Evolutionary conservation across 257 asterid genomes (phyloP), one percentile per base, ranked within the genome.

Genomic region (Cruciata laevipes): DNA sequence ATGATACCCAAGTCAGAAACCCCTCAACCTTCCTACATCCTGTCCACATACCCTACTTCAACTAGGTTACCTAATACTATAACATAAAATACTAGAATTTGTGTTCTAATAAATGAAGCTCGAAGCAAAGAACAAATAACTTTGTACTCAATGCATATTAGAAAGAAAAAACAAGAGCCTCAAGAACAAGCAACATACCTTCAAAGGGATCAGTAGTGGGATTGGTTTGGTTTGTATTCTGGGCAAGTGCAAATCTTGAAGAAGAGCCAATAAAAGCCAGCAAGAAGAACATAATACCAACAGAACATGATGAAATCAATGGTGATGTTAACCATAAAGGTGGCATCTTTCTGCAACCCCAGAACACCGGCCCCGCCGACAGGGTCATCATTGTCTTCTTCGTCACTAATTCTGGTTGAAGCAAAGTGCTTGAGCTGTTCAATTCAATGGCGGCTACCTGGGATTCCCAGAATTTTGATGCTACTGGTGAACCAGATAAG

Each of bases 321-420:
- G 57, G 8, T 11, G 37, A 25, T 10, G 20, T 14, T 30, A 31
- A 27, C 13, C 16, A 18, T 60, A 31, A 14, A 6, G 6, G 47
- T 5, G 14, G 53, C 12, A 5, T 31, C 68, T 2, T 61, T 52
- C 3, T 38, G 21, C 20, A 30, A 27, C n/a, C 21, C 65, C 65
- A 60, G 65, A 31, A 31, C 30, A 60, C 65, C 12, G 16, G 44
- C 44, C 68, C 64, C 67, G 6, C 65, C 21, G 27, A 40, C 56
- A 67, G 40, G 52, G 65, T 60, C 65, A 14, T 17, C 65, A 59
- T 59, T 23, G 3, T 57, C 55, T 57, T 57, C 63, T 24, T 59
- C 63, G 11, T 12, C 61, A 6, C 3, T 56, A 32, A 57, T 23
- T 57, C 17, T 23, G 6, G 16, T 56, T n/a, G 31, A 23, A 42